Evolutionary conservation across 106 monocot species (phyloP), one percentile per base, ranked within the genome.

Genomic region (Iris macrosiphon): DNA sequence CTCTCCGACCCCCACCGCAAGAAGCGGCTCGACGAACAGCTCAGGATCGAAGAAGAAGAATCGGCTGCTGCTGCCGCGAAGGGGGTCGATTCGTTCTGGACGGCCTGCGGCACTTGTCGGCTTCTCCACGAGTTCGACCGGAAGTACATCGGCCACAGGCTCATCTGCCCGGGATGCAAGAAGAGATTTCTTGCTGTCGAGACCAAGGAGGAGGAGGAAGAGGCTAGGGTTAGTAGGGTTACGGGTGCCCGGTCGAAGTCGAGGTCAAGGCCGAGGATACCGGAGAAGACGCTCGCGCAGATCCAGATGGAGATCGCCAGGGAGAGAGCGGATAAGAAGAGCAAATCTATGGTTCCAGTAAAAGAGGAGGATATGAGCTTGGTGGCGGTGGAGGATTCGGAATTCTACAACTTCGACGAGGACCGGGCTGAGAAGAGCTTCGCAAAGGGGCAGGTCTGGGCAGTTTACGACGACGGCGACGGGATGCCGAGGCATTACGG

Each of bases 401-500:
- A 96, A 64, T 96, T 96, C 41, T 90, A 90, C 27, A 71, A 96
- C 49, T 96, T 90, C 16, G 90, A 90, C 50, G 72, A 69, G 45
- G 85, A 89, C 42, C 53, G 95, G 24, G 55, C 31, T 3, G 95
- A 89, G 69, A 82, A 63, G 61, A 66, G 81, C 51, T 85, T 95
- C 64, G 71, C 51, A 32, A 89, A 77, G 37, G 95, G 95, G 53
- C 85, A 95, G 55, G 61, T 89, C 57, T 95, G 95, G 95, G 89
- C 89, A 0, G 61, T 89, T 21, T 95, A 89, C 30, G 96, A 83
- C 23, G 89, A 82, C 1, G 85, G 78, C 20, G 96, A 90, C 27
- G 96, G 96, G 11, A 96, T 96, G 96, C 90, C 96, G 0, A 76
- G 96, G 19, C 65, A 89, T 71, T 90, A 96, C 37, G 86, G 82